These are phyloP conservation scores for Komagataella pseudopastoris DNA, from an alignment of 805 yeast species.

Conservation along the genomic window DNA sequence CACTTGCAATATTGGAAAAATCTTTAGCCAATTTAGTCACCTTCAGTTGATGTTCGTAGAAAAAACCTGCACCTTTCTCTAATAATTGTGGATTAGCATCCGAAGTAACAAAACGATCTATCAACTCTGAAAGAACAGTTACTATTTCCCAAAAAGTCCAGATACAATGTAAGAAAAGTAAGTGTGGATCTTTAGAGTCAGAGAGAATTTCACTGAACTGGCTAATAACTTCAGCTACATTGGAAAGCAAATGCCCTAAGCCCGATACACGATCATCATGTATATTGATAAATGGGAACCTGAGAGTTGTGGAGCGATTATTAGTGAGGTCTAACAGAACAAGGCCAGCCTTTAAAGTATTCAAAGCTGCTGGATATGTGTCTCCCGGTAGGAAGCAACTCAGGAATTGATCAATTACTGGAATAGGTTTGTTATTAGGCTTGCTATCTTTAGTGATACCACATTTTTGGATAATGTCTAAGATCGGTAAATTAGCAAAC, in stretches of 20 bases:
- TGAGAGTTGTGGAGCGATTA: not conserved
- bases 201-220: slow-evolving; percentile 9
- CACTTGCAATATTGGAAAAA: slow-evolving; percentile 11
- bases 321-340: not conserved
- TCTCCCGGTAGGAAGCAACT: not conserved
- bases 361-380: not conserved
- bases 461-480: slow-evolving; percentile 7
- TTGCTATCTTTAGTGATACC: slow-evolving; percentile 5
- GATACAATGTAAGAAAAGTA: not conserved
- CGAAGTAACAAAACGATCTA: not conserved
- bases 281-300: not conserved
- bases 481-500: slow-evolving; percentile 9
- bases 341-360: slow-evolving; percentile 11
- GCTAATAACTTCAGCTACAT: not conserved
- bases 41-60: slow-evolving; percentile 16
- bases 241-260: not conserved
- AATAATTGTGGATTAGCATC: not conserved
- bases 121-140: not conserved
- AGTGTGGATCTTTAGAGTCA: slow-evolving; percentile 8
- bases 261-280: not conserved
- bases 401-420: slow-evolving; percentile 7
- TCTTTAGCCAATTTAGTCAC: slow-evolving; percentile 14
- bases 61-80: slow-evolving; percentile 11
- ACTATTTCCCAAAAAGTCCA: not conserved
- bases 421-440: slow-evolving; percentile 2